phyloP scores from a whole-genome alignment of 306 rosid species.

The Cucumis hystrix region DNA sequence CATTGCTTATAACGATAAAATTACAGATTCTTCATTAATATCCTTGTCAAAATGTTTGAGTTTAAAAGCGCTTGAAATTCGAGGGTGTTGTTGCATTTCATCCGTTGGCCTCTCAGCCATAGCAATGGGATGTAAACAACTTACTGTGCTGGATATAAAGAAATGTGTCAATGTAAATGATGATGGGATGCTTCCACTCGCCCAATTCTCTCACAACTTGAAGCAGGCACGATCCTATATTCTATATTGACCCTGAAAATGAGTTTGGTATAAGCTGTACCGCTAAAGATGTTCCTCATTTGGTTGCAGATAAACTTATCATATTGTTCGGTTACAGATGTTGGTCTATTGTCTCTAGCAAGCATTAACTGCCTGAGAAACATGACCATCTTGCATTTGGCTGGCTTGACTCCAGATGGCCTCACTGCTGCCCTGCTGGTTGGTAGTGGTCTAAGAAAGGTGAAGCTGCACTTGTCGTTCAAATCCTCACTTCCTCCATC shows the following conservation, averaged over 20 bases:
- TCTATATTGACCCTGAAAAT: neutral
- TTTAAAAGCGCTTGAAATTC: slow-evolving; percentile 39
- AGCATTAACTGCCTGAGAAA: slow-evolving; percentile 33
- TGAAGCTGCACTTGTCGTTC: slow-evolving; percentile 51
- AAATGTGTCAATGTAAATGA: slow-evolving; percentile 41
- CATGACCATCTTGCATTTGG: slow-evolving; percentile 44
- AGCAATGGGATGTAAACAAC: slow-evolving; percentile 41
- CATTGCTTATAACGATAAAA: slow-evolving; percentile 38
- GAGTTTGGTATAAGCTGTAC: neutral
- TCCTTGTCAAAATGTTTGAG: slow-evolving; percentile 42
- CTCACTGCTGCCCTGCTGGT: slow-evolving; percentile 39
- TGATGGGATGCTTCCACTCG: slow-evolving; percentile 41
- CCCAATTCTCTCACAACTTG: slow-evolving; percentile 38
- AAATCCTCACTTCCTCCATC: slow-evolving; percentile 34
- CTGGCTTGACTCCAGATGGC: slow-evolving; percentile 48
- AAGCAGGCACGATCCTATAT: slow-evolving; percentile 21
- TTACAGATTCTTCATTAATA: slow-evolving; percentile 41
- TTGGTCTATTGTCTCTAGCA: slow-evolving; percentile 50
- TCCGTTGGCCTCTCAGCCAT: slow-evolving; percentile 40
- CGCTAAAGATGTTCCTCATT: neutral
- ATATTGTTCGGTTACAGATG: slow-evolving; percentile 47
- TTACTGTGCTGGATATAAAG: slow-evolving; percentile 39
- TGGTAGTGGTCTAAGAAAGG: slow-evolving; percentile 37
- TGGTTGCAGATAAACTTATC: slow-evolving; percentile 58
- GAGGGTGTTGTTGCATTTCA: slow-evolving; percentile 42